Conservation (phyloP, 352 stramenopile genomes). For the Phytophthora sp. region DNA sequence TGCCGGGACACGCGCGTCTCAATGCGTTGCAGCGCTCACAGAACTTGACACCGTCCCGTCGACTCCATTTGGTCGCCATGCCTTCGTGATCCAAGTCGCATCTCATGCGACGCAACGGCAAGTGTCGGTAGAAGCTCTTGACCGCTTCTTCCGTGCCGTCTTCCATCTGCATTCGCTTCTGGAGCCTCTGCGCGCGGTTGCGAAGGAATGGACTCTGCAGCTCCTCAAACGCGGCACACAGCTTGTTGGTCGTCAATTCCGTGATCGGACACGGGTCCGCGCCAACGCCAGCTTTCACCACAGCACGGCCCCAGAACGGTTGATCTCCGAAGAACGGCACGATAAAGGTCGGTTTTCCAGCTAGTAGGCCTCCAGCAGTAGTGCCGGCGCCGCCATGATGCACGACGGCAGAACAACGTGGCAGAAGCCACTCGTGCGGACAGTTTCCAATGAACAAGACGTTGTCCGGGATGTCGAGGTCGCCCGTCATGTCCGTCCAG, state of each 20-base stretch:
- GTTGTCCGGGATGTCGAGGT: constrained; percentile 46
- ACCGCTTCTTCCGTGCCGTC: constrained; percentile 84
- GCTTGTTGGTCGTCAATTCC: constrained; percentile 78
- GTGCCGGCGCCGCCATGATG: constrained; percentile 85
- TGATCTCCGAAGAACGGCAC: constrained; percentile 96
- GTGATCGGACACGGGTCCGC: constrained; percentile 82
- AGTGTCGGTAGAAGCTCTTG: constrained; percentile 80
- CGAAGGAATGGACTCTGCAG: constrained; percentile 59
- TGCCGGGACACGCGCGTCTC: constrained; percentile 22
- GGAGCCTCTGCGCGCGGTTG: constrained; percentile 50
- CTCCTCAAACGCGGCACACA: constrained; percentile 72
- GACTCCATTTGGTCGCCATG: constrained; percentile 43
- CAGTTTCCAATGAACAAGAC: constrained; percentile 68
- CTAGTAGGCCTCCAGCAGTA: constrained; percentile 86
- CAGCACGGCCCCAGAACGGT: constrained; percentile 92
- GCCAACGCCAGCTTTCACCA: constrained; percentile 81
- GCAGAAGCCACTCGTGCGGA: constrained; percentile 92
- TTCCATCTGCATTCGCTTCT: constrained; percentile 68
- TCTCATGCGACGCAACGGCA: constrained; percentile 85
- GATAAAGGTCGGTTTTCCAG: constrained; percentile 93
- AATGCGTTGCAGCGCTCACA: constrained; percentile 40
- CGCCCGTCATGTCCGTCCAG: constrained; percentile 75
- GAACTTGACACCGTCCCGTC: constrained; percentile 38
- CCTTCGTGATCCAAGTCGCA: constrained; percentile 45
- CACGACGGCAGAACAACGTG: constrained; percentile 84